Evolutionary conservation across 352 stramenopile genomes (phyloP).

Genomic region (Globisporangium carolinianum): DNA sequence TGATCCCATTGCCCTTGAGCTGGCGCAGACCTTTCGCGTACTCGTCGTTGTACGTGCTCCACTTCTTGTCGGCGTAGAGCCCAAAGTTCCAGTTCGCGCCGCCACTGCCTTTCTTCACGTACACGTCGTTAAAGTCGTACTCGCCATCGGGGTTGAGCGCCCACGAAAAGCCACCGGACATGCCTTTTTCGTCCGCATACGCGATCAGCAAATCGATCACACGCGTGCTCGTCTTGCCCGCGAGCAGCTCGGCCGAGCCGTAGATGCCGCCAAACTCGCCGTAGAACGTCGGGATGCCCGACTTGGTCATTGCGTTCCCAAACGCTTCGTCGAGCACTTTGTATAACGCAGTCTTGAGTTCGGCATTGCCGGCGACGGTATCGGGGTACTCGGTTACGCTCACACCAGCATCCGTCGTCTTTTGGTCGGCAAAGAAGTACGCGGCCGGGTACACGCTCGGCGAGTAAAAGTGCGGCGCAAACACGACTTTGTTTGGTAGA

Average conservation of each 20-base stretch:
- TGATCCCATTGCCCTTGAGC: slow-evolving; percentile 65
- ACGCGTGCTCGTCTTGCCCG: slow-evolving; percentile 58
- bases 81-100: slow-evolving; percentile 51
- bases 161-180: slow-evolving; percentile 77
- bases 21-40: slow-evolving; percentile 50
- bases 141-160: slow-evolving; percentile 68
- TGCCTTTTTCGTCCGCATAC: slow-evolving; percentile 55
- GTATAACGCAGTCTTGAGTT: slow-evolving; percentile 45
- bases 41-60: slow-evolving; percentile 63
- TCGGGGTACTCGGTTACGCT: slow-evolving; percentile 56
- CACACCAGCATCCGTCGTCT: slow-evolving; percentile 23
- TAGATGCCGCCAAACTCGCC: slow-evolving; percentile 83
- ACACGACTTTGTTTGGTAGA: slow-evolving; percentile 67
- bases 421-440: slow-evolving; percentile 74
- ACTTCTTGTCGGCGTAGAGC: slow-evolving; percentile 63
- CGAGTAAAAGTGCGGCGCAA: slow-evolving; percentile 79
- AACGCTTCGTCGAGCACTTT: slow-evolving; percentile 64
- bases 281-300: slow-evolving; percentile 57
- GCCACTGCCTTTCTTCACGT: slow-evolving; percentile 32
- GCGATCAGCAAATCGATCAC: slow-evolving; percentile 67
- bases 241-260: slow-evolving; percentile 39
- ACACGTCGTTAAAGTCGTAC: slow-evolving; percentile 76
- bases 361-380: slow-evolving; percentile 48
- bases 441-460: slow-evolving; percentile 62
- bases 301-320: slow-evolving; percentile 40